Evolutionary conservation across 345 rosid genomes (phyloP), one percentile per base, ranked within the genome.

Genomic region (Lenwebbia sp.): DNA sequence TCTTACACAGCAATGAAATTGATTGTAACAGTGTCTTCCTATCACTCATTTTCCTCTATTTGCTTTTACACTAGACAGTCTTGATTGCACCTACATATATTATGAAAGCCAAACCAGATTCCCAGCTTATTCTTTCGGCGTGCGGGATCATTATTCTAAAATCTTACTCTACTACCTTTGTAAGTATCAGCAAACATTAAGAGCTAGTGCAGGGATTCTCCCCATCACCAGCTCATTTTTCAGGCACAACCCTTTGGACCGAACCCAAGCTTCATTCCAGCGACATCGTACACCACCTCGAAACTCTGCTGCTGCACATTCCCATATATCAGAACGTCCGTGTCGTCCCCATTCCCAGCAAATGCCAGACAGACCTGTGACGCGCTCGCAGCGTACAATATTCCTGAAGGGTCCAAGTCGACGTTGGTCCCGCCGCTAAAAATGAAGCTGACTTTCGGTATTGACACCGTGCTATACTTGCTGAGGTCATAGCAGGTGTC

Each of bases 341-440:
- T 82, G 28, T 93, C 93, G 41, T 92, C 94, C 54, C 89, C 86
- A 84, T 95, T 96, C 30, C 89, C 92, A 2, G 99, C 98, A 82
- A 96, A 94, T 22, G 95, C 99, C 78, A 96, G 88, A 87, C 99
- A 96, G 74, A 96, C 95, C 83, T 95, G 97, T 17, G 96, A 86
- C 17, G 6, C 9, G 6, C 84, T 82, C 22, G 49, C 88, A 37
- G n/a, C 85, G 47, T 93, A 95, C 4, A 95, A 33, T 9, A 93
- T 86, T 84, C 98, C 97, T 10, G 60, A 83, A 1, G n/a, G 4
- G 50, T 88, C 93, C 13, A 96, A 86, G 26, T 91, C 92, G 53
- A 95, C 91, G 40, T 84, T 88, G 1, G 89, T 88, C 2, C 90
- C 93, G 0, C 94, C 95, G 50, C 56, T 86, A 83, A 96, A 94